A percentile compares a stretch with the other conserved stretches of the same genome.
These are phyloP conservation scores for Phialocephala subalpina DNA, from an alignment of 2,329 filamentous ascomycete genomes.

Conservation along the genomic window DNA sequence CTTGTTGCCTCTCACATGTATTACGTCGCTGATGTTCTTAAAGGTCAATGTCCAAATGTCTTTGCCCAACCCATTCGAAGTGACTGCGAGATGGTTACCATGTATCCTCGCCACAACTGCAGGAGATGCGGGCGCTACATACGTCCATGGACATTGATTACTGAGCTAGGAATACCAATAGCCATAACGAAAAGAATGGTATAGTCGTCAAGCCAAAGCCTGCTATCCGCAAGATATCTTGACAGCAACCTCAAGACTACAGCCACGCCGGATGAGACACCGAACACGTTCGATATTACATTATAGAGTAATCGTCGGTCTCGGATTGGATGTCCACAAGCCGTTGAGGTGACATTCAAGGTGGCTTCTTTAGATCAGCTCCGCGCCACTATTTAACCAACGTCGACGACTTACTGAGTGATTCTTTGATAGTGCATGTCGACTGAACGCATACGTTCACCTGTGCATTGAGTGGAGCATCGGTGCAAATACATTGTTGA, in stretches of 20 bases:
- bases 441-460: slow-evolving; percentile 46
- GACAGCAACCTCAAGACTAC: slow-evolving; percentile 23
- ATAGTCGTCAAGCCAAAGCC: slow-evolving; percentile 25
- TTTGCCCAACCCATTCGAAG: slow-evolving; percentile 37
- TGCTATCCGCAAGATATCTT: slow-evolving; percentile 12
- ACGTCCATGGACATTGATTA: slow-evolving; percentile 23
- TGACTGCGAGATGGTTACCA: slow-evolving; percentile 43
- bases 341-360: slow-evolving; percentile 22
- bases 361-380: slow-evolving; percentile 40
- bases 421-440: slow-evolving; percentile 48
- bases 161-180: slow-evolving; percentile 24
- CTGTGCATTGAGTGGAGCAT: slow-evolving; percentile 43
- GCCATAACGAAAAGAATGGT: slow-evolving; percentile 16
- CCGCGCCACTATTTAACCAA: slow-evolving; percentile 46
- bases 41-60: slow-evolving; percentile 32
- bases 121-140: not conserved
- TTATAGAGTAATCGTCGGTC: slow-evolving; percentile 21
- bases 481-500: slow-evolving; percentile 49
- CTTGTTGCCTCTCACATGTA: slow-evolving; percentile 40
- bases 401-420: slow-evolving; percentile 42
- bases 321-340: slow-evolving; percentile 17
- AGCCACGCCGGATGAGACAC: slow-evolving; percentile 15
- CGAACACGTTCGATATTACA: slow-evolving; percentile 21
- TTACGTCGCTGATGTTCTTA: slow-evolving; percentile 44
- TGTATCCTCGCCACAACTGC: not conserved